Evolutionary conservation across 208 protist species (phyloP).

Genomic region (Endotrypanum monterogeii): DNA sequence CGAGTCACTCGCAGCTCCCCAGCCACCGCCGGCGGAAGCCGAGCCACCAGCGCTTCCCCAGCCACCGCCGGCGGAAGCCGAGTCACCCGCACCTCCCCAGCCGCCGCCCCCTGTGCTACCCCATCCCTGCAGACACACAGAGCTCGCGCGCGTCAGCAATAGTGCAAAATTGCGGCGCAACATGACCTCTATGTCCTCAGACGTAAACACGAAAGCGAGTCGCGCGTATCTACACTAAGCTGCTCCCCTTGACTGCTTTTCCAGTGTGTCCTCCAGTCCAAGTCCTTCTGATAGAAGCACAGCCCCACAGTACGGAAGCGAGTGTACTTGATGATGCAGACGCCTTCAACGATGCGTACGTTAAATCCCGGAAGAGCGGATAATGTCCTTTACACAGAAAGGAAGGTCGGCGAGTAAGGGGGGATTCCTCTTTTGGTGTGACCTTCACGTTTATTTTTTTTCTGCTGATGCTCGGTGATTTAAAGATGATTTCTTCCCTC

Average conservation of each 20-base stretch:
- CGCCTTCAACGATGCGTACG: not conserved
- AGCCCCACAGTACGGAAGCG: too few relatives aligned
- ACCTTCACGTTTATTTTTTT: not conserved
- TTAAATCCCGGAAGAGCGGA: not conserved
- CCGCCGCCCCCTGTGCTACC: conserved; percentile 33
- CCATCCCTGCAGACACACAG: conserved; percentile 59
- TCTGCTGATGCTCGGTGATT: not conserved
- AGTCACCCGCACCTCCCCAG: conserved; percentile 22
- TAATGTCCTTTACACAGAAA: not conserved
- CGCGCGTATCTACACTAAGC: not conserved
- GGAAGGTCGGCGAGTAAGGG: too few relatives aligned
- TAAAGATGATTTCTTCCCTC: conserved; percentile 8
- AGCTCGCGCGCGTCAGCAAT: conserved; percentile 34
- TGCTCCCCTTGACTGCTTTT: not conserved
- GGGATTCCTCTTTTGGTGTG: not conserved
- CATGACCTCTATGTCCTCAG: conserved; percentile 13
- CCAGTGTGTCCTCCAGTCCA: not conserved
- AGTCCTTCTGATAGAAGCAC: not conserved
- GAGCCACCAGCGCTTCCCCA: conserved; percentile 26
- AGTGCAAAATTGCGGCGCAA: conserved; percentile 42
- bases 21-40: conserved; percentile 2
- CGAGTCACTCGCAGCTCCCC: conserved; percentile 19
- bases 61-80: too few relatives aligned
- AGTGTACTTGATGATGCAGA: not conserved
- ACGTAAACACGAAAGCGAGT: not conserved